Conservation (phyloP, 129 eudicot genomes). For the Logfia minima region DNA sequence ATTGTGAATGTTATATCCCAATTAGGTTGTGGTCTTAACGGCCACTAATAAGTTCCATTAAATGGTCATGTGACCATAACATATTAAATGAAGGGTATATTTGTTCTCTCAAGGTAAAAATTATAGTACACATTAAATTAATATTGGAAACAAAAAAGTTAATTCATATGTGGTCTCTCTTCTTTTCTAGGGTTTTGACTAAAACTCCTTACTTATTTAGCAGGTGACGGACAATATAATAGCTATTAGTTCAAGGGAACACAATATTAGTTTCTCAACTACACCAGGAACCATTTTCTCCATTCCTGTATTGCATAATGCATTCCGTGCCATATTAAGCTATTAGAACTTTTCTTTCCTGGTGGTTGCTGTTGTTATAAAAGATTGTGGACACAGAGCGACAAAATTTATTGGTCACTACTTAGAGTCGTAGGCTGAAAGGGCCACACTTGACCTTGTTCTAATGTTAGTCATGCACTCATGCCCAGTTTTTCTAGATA, state of each 20-base stretch:
- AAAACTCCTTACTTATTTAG: background rate
- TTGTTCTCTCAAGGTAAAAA: background rate
- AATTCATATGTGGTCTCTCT: background rate
- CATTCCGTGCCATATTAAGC: background rate
- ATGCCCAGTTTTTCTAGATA: background rate
- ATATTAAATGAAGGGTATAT: background rate
- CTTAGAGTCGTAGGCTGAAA: background rate
- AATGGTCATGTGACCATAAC: background rate
- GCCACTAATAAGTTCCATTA: background rate
- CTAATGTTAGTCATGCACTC: background rate
- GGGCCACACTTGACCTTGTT: background rate
- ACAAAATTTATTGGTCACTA: background rate
- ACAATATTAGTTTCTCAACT: background rate
- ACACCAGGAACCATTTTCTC: background rate
- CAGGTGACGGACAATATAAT: background rate
- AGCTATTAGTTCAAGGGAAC: background rate
- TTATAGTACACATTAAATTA: background rate
- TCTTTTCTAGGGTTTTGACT: background rate
- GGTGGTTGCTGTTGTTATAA: background rate
- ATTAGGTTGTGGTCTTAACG: background rate
- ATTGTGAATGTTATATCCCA: background rate
- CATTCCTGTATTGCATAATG: background rate
- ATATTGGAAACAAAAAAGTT: background rate
- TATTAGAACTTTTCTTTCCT: background rate
- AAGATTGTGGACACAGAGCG: background rate